A percentile compares a stretch with the other conserved stretches of the same genome.
Conservation (phyloP, 257 asterid species). For the Sherardia arvensis region DNA sequence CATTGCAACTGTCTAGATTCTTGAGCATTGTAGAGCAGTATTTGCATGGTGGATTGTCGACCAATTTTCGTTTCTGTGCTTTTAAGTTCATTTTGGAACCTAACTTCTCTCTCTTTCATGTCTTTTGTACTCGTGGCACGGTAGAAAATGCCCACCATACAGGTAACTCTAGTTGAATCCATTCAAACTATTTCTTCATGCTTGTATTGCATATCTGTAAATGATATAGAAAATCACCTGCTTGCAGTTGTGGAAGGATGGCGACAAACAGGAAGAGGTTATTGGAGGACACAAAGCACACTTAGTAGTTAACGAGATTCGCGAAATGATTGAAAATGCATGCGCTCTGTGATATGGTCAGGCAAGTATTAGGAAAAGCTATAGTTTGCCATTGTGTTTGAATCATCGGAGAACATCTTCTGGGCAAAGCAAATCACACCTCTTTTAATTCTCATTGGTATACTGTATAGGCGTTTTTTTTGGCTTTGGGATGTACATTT, state of each 20-base stretch:
- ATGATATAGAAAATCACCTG: not conserved
- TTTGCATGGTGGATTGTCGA: conserved; percentile 6
- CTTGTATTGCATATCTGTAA: not conserved
- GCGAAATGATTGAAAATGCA: conserved; percentile 73
- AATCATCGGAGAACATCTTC: not conserved
- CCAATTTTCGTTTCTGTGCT: not conserved
- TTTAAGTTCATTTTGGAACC: conserved; percentile 5
- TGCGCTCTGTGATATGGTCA: conserved; percentile 16
- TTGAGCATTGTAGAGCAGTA: not conserved
- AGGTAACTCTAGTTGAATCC: conserved; percentile 36
- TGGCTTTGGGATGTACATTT: not conserved
- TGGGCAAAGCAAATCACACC: no score
- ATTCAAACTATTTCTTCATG: not conserved
- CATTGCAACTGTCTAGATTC: not conserved
- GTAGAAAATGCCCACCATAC: conserved; percentile 97
- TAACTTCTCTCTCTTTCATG: conserved; percentile 28
- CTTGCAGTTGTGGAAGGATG: conserved; percentile 74
- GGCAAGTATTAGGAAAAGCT: not conserved
- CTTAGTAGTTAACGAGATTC: conserved; percentile 70
- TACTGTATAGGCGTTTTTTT: not conserved
- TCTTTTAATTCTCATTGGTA: not conserved
- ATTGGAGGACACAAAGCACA: conserved; percentile 80
- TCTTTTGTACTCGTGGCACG: conserved; percentile 20
- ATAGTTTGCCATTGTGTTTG: not conserved
- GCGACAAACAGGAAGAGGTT: conserved; percentile 76